Base-by-base conservation (phyloP, 2,329 filamentous ascomycete species). In the Metarhizium guizhouense region DNA sequence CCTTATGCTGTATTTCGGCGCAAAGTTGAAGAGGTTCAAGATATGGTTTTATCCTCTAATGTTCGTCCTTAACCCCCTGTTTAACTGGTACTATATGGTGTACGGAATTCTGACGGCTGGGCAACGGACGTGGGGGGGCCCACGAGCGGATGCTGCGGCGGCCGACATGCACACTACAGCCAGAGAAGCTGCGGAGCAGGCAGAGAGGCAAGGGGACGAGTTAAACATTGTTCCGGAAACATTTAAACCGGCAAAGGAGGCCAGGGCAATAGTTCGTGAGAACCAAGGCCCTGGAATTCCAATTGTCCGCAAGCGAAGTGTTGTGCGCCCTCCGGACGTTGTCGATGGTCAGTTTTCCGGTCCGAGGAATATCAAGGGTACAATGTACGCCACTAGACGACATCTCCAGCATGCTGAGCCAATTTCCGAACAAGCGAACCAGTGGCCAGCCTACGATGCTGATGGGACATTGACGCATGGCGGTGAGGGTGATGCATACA, bases 1-100 rank as follows among this genome's bases (percentile, higher is more conserved):
- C 52, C 82, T 97, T 69, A 97, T 97, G 93, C 75, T 97, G 58
- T 97, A 96, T 75, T 96, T 97, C 69, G 93, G 90, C 29, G 81
- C 86, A 55, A 91, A 90, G 71, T 81, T 97, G 51, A 85, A 86
- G 58, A 83, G 94, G 11, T 96, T 87, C 76, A 97, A 99, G 76
- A 88, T 95, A 59, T 93, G 90, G 86, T 77, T 97, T 6, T 97
- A 97, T 68, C 93, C 93, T 0, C 65, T 97, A 59, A 96, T 97
- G 91, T 97, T 96, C 68, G 74, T 96, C 50, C 71, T 96, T 60
- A 97, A 96, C 67, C 93, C 94, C 0, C 95, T 97, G 67, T 92
- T 96, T 79, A 97, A 97, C 72, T 97, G 93, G 93, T 82, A 90
- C 57, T 97, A 97, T 74, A 96, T 96, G 88, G 87, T 96, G 2